These are phyloP conservation scores for Trifolium pratense DNA, from an alignment of 306 rosid species.

Conservation along the genomic window DNA sequence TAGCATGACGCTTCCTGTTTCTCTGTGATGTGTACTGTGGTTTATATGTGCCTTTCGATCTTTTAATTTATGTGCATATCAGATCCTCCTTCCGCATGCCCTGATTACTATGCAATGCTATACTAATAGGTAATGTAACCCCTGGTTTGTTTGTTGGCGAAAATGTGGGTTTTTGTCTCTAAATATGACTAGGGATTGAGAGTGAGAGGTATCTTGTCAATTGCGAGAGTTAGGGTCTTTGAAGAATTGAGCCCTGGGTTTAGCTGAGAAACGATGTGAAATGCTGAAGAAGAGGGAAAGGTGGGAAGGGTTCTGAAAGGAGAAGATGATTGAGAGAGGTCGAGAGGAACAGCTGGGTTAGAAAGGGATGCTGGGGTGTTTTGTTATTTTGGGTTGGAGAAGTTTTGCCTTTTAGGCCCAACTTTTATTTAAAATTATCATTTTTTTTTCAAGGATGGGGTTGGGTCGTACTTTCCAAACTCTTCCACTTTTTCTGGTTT, in stretches of 20 bases:
- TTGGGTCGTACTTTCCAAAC: not conserved
- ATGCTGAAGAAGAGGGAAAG: too few relatives aligned
- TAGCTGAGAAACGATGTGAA: too few relatives aligned
- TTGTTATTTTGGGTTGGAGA: not conserved
- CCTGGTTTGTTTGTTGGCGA: not conserved
- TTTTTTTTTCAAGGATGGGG: too few relatives aligned
- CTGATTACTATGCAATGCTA: not conserved
- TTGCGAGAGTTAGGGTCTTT: too few relatives aligned
- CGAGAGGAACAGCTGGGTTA: too few relatives aligned
- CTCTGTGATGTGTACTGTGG: not conserved
- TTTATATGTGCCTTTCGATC: not conserved
- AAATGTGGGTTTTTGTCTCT: not conserved
- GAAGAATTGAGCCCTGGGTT: too few relatives aligned
- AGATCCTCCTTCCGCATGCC: not conserved
- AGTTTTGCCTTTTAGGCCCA: not conserved
- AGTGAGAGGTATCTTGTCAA: too few relatives aligned
- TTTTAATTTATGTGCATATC: slow-evolving; percentile 1
- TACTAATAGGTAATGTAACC: too few relatives aligned
- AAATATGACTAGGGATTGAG: not conserved
- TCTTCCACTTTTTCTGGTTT: not conserved
- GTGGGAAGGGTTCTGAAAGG: too few relatives aligned
- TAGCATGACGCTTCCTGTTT: not conserved
- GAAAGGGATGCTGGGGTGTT: not conserved
- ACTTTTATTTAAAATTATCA: not conserved
- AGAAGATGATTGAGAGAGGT: too few relatives aligned